Evolutionary conservation across 2,329 filamentous ascomycete species (phyloP), one percentile per base, ranked within the genome.

Genomic region (Aspergillus fructus): DNA sequence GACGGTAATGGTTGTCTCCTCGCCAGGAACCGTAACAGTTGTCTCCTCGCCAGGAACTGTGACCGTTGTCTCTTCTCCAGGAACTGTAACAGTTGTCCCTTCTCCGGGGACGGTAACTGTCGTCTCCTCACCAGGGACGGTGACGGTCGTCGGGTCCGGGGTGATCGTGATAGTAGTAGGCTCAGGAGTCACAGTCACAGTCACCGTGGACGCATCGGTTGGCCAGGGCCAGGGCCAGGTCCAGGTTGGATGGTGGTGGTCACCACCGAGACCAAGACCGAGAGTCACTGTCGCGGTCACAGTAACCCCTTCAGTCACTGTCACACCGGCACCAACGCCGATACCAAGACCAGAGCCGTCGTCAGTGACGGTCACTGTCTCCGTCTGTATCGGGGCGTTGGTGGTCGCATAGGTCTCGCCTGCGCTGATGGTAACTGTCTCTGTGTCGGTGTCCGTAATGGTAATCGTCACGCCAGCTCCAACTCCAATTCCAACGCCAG

Each of bases 181-280:
- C 24, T 24, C 24, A 24, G 24, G 24, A 3, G 63, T 45, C 11
- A 62, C 17, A 2, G 65, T 65, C 17, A 59, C 50, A 9, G 61
- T 66, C 21, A 30, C 23, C 23, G 49, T 12, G 4, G 49, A 17
- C 9, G 42, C 9, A n/a, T 30, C 8, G 27, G 9, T 8, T 9
- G 27, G 27, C 27, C 27, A 30, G 27, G 27, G 27, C 27, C 27
- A 30, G 0, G 24, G 7, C 24, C 24, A 27, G 24, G 27, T 30
- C n/a, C n/a, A n/a, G n/a, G n/a, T n/a, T n/a, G n/a, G n/a, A 4
- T 24, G 19, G 5, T 24, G 2, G 11, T 24, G 19, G 19, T 24
- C 41, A 13, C 19, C 41, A 23, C 39, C 56, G 1, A 30, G 27
- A 30, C 27, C 27, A 4, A 30, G 27, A 4, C 27, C 27, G 27